Conservation (phyloP, 2,329 filamentous ascomycete genomes). For the Epichloe glyceriae region DNA sequence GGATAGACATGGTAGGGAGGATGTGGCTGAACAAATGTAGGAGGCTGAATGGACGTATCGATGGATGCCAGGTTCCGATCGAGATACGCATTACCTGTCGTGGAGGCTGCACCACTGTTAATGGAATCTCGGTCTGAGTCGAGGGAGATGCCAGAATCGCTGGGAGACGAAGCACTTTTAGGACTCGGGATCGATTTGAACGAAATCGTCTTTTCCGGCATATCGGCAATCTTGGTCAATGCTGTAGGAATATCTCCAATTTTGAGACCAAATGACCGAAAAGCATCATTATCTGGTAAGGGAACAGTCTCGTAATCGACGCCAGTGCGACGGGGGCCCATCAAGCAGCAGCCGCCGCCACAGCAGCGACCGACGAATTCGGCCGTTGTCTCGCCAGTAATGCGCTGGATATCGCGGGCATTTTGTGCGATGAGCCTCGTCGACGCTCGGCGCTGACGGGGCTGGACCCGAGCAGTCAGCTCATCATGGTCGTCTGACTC, state of each 20-base stretch:
- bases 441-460: constrained; percentile 50
- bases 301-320: constrained; percentile 39
- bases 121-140: constrained; percentile 19
- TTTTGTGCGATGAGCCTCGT: constrained; percentile 55
- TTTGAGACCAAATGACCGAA: constrained; percentile 62
- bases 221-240: constrained; percentile 55
- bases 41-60: constrained; percentile 58
- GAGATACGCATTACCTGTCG: constrained; percentile 11
- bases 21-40: constrained; percentile 84
- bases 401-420: constrained; percentile 47
- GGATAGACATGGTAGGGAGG: constrained; percentile 86
- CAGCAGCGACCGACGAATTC: constrained; percentile 51
- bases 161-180: constrained; percentile 24
- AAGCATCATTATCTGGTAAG: constrained; percentile 73
- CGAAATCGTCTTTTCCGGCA: constrained; percentile 65
- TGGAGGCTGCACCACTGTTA: constrained; percentile 17
- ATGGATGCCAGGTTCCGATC: constrained; percentile 20
- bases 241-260: constrained; percentile 61
- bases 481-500: constrained; percentile 48
- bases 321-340: constrained; percentile 29
- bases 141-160: constrained; percentile 36
- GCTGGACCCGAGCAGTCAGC: constrained; percentile 28
- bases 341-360: constrained; percentile 51
- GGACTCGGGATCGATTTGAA: constrained; percentile 44
- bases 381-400: constrained; percentile 51